Percentiles rank a stretch among this genome's conserved stretches.
Conservation (phyloP, 176 grass and related monocot species). For the Chrysopogon serrulatus region DNA sequence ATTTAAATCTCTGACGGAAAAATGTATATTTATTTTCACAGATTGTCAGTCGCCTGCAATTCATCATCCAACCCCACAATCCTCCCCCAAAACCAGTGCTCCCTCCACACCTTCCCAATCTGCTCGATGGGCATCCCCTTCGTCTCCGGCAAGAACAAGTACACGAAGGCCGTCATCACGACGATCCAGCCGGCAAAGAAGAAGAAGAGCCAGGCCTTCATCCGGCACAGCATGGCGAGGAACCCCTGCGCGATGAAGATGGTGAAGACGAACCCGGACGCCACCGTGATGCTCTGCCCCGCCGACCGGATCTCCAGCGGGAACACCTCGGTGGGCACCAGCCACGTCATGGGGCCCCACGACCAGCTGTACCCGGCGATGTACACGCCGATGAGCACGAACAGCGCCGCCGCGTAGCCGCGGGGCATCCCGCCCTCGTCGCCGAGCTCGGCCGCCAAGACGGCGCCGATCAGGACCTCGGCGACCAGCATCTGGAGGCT, state of each 20-base stretch:
- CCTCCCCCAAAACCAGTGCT: constrained; percentile 41
- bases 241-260: neutral
- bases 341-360: constrained; percentile 53
- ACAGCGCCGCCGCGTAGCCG: neutral
- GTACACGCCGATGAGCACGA: constrained; percentile 41
- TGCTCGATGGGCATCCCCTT: constrained; percentile 6
- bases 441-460: no score
- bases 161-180: constrained; percentile 22
- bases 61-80: neutral
- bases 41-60: no score
- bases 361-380: constrained; percentile 34
- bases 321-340: constrained; percentile 95
- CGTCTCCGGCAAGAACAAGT: constrained; percentile 39
- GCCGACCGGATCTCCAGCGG: constrained; percentile 91
- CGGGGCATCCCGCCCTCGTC: neutral
- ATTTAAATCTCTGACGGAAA: no score
- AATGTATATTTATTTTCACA: no score
- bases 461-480: no score
- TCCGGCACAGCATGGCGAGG: neutral
- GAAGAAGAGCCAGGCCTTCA: neutral
- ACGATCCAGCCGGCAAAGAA: neutral
- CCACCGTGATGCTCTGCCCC: constrained; percentile 72
- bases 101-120: constrained; percentile 29
- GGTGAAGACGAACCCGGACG: neutral
- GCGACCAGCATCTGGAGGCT: neutral